These are phyloP conservation scores for Helicocarpus griseus DNA, from an alignment of 2,329 filamentous ascomycete genomes.

Conservation along the genomic window DNA sequence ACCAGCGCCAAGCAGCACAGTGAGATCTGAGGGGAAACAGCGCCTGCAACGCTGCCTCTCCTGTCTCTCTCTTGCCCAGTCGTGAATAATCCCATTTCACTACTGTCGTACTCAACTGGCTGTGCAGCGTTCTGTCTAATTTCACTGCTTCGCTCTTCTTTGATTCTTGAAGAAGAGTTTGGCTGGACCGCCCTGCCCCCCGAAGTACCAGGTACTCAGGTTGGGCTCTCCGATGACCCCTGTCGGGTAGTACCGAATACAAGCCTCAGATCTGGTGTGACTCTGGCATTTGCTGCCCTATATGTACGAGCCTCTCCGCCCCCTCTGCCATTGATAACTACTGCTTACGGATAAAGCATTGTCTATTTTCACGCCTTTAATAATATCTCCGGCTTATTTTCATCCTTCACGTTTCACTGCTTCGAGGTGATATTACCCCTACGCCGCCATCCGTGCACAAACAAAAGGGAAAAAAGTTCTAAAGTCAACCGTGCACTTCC, in stretches of 20 bases:
- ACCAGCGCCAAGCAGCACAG: background rate
- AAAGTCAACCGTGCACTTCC: background rate
- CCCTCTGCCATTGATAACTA: background rate
- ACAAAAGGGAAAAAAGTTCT: too few relatives aligned
- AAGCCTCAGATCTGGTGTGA: background rate
- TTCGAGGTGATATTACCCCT: background rate
- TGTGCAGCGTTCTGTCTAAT: background rate
- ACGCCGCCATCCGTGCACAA: too few relatives aligned
- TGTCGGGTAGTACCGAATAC: background rate
- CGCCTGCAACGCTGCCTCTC: conserved; percentile 11
- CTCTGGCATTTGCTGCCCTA: background rate
- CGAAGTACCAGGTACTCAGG: background rate
- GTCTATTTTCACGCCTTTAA: background rate
- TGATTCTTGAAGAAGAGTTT: background rate
- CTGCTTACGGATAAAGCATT: background rate
- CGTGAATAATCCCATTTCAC: background rate
- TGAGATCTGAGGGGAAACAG: background rate
- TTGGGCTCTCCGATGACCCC: background rate
- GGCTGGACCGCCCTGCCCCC: too few relatives aligned
- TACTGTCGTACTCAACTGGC: background rate
- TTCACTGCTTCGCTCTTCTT: background rate
- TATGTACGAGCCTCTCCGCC: background rate
- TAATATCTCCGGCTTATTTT: background rate
- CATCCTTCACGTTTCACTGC: background rate
- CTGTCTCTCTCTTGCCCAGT: background rate